A percentile compares a stretch with the other conserved stretches of the same genome.
Conservation (phyloP, 805 yeast genomes). For the Zygosaccharomyces rouxii region DNA sequence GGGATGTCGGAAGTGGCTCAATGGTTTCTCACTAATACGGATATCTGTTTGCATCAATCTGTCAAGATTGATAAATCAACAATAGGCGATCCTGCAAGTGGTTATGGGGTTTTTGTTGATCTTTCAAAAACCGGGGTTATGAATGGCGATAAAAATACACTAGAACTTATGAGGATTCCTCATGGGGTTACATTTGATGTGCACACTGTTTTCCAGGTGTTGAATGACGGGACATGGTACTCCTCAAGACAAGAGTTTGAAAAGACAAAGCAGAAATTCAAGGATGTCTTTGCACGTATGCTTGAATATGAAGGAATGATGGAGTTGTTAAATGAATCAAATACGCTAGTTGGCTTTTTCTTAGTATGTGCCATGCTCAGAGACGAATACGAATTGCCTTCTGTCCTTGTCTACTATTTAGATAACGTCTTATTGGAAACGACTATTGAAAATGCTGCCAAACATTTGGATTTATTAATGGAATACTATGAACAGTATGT, state of each 20-base stretch:
- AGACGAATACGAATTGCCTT: conserved; percentile 20
- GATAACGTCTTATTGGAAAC: conserved; percentile 21
- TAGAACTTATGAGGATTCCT: conserved; percentile 41
- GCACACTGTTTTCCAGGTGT: conserved; percentile 21
- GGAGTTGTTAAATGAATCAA: conserved; percentile 17
- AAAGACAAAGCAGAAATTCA: conserved; percentile 27
- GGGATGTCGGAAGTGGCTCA: conserved; percentile 7
- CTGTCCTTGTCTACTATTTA: conserved; percentile 17
- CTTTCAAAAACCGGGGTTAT: background rate
- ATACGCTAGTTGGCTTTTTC: conserved; percentile 22
- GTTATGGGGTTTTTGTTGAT: conserved; percentile 24
- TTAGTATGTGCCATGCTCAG: conserved; percentile 15
- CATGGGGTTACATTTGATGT: conserved; percentile 32
- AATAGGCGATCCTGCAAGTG: conserved; percentile 33
- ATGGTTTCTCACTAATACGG: conserved; percentile 12
- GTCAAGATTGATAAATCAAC: conserved; percentile 22
- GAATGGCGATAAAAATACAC: conserved; percentile 6
- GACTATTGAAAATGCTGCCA: conserved; percentile 10
- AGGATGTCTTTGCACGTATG: conserved; percentile 28
- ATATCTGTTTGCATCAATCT: conserved; percentile 5
- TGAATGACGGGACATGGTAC: conserved; percentile 22
- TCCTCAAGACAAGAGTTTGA: conserved; percentile 24
- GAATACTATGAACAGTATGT: conserved; percentile 18
- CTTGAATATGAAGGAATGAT: conserved; percentile 18
- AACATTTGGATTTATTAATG: conserved; percentile 7